These are phyloP conservation scores for Diaporthe sp. DNA, from an alignment of 2,329 filamentous ascomycete species.

Conservation along the genomic window DNA sequence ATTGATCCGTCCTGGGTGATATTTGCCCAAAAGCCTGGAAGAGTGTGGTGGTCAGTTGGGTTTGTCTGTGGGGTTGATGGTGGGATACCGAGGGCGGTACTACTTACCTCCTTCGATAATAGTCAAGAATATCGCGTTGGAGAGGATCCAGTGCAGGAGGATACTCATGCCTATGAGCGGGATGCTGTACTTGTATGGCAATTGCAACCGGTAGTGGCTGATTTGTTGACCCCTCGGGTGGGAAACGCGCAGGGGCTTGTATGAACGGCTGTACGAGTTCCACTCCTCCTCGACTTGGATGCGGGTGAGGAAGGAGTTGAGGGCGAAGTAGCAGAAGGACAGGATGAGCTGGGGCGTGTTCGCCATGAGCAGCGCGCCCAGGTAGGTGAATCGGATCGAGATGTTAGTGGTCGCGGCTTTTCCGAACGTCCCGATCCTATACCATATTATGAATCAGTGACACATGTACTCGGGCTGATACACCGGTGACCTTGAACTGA, in stretches of 20 bases:
- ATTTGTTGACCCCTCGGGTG: slow-evolving; percentile 49
- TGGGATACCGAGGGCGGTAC: neutral
- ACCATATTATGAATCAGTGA: neutral
- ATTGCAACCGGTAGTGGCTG: slow-evolving; percentile 52
- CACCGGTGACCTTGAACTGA: no score
- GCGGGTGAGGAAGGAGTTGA: slow-evolving; percentile 57
- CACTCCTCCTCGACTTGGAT: slow-evolving; percentile 59
- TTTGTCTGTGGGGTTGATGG: neutral
- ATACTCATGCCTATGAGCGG: slow-evolving; percentile 50
- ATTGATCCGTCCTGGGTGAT: neutral
- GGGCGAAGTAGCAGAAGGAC: slow-evolving; percentile 54
- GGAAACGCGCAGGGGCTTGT: slow-evolving; percentile 52
- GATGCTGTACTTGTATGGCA: slow-evolving; percentile 56
- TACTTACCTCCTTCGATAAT: slow-evolving; percentile 41
- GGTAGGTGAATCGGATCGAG: neutral
- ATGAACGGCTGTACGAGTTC: slow-evolving; percentile 48
- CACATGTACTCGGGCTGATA: neutral
- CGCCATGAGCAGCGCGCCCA: slow-evolving; percentile 40
- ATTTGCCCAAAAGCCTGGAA: neutral
- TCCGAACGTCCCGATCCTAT: neutral
- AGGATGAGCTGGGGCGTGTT: slow-evolving; percentile 57
- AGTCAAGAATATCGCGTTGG: slow-evolving; percentile 53
- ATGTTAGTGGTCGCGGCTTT: neutral
- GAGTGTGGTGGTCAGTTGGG: no score
- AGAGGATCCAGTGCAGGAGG: slow-evolving; percentile 57